A percentile compares a stretch with the other conserved stretches of the same genome.
Evolutionary conservation across 345 rosid species (phyloP).

Genomic region (Cardiospermum halicacabum): DNA sequence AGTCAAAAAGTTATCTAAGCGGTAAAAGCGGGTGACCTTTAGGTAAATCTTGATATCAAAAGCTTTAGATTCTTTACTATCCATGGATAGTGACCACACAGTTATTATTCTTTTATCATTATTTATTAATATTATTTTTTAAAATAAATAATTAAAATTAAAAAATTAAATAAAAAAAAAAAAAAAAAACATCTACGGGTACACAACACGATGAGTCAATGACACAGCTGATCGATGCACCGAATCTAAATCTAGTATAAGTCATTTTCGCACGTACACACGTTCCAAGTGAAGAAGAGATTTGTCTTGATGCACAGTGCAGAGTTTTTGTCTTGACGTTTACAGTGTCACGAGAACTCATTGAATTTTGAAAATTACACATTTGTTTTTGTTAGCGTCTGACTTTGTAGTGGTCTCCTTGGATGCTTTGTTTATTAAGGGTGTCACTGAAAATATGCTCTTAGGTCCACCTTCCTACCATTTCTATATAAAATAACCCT

Average conservation of each 20-base stretch:
- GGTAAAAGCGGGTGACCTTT: conserved; percentile 19
- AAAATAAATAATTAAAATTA: background rate
- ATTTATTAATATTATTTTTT: too few species aligned
- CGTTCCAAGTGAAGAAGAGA: conserved; percentile 20
- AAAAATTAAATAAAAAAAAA: background rate
- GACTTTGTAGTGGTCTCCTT: background rate
- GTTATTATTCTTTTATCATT: background rate
- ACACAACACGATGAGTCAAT: background rate
- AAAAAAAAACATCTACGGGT: background rate
- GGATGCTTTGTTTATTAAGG: background rate
- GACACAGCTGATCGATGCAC: background rate
- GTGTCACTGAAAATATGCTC: background rate
- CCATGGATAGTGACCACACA: conserved; percentile 2
- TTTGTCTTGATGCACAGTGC: conserved; percentile 11
- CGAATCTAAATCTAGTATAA: background rate
- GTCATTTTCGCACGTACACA: conserved; percentile 9
- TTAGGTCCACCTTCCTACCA: background rate
- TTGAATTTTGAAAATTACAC: background rate
- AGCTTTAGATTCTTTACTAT: background rate
- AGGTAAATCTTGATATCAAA: background rate
- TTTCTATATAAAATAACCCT: background rate
- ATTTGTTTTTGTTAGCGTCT: background rate
- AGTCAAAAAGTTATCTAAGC: conserved; percentile 11
- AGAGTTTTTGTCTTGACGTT: conserved; percentile 12
- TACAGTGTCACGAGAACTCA: conserved; percentile 23